A percentile compares a stretch with the other conserved stretches of the same genome.
phyloP scores from a whole-genome alignment of 1,139 yeast genomes.

The Yamadazyma sp. region DNA sequence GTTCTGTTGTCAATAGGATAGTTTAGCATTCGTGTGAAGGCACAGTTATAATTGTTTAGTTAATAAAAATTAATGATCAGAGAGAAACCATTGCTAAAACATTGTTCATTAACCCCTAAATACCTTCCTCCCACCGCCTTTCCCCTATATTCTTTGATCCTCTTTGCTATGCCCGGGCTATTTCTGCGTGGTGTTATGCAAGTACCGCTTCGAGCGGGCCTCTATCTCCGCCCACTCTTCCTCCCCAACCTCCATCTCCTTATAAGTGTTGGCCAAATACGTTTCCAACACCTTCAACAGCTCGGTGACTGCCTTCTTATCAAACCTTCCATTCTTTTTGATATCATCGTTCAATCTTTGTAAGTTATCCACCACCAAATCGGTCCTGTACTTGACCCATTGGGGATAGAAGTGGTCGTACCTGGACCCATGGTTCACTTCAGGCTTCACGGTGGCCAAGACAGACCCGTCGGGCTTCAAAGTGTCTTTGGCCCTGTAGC shows the following conservation, averaged over 20 bases:
- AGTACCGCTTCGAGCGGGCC: neutral
- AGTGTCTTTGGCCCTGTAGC: slow-evolving; percentile 35
- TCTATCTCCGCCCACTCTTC: slow-evolving; percentile 13
- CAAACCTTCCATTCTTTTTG: slow-evolving; percentile 25
- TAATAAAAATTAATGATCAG: slow-evolving; percentile 1
- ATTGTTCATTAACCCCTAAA: too few species aligned
- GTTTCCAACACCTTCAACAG: slow-evolving; percentile 37
- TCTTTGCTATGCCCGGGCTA: too few species aligned
- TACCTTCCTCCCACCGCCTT: too few species aligned
- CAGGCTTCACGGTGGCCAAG: slow-evolving; percentile 40
- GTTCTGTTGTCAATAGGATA: slow-evolving; percentile 42
- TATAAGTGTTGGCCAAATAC: slow-evolving; percentile 42
- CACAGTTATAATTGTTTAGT: neutral
- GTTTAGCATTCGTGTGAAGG: slow-evolving; percentile 1
- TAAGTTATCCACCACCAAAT: slow-evolving; percentile 38
- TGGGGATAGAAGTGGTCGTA: slow-evolving; percentile 36
- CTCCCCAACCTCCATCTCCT: slow-evolving; percentile 39
- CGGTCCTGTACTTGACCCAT: slow-evolving; percentile 42
- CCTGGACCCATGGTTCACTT: slow-evolving; percentile 34
- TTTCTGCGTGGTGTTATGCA: too few species aligned
- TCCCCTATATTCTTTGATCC: too few species aligned
- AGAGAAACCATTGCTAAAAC: neutral
- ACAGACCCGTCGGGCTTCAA: slow-evolving; percentile 27
- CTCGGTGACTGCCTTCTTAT: slow-evolving; percentile 38
- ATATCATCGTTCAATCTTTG: slow-evolving; percentile 23